Percentiles rank a stretch among this genome's conserved stretches.
Conservation (phyloP, 2,329 filamentous ascomycete genomes). For the Graphilbum fragrans region DNA sequence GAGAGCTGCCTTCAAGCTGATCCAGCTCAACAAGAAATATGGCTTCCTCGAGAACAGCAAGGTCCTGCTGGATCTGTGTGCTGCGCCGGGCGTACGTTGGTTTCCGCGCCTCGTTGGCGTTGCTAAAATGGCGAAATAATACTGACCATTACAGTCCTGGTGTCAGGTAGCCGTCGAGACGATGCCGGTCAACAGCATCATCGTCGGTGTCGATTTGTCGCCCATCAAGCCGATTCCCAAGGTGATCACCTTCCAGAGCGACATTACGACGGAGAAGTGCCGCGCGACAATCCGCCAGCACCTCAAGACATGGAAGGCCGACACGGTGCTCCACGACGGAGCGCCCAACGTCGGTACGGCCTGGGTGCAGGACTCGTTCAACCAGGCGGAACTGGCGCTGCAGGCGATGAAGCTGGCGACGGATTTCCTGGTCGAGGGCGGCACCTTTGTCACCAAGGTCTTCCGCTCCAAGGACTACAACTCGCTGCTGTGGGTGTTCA, state of each 20-base stretch:
- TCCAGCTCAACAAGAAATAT: constrained; percentile 99
- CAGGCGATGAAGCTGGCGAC: constrained; percentile 89
- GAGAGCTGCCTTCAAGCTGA: constrained; percentile 92
- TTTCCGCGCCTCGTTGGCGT: neutral
- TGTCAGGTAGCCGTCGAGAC: constrained; percentile 92
- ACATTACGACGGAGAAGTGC: constrained; percentile 96
- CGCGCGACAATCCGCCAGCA: constrained; percentile 80
- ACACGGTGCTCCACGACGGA: constrained; percentile 91
- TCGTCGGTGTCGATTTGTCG: constrained; percentile 85
- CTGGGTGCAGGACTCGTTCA: constrained; percentile 97
- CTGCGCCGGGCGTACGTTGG: constrained; percentile 74
- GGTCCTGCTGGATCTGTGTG: constrained; percentile 93
- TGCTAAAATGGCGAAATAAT: constrained; percentile 8
- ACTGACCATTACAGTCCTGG: constrained; percentile 53
- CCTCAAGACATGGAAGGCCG: constrained; percentile 91
- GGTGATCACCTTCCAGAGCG: constrained; percentile 91
- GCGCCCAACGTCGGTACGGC: constrained; percentile 96
- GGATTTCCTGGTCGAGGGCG: constrained; percentile 80
- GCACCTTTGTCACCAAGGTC: constrained; percentile 93
- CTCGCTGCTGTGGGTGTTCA: constrained; percentile 90
- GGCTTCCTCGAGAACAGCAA: constrained; percentile 94
- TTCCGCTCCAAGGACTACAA: constrained; percentile 98
- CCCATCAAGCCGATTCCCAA: constrained; percentile 94
- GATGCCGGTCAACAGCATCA: constrained; percentile 82
- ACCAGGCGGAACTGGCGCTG: constrained; percentile 84